phyloP scores from a whole-genome alignment of 441 rosid genomes.

The Euphorbia schlechtendalii region DNA sequence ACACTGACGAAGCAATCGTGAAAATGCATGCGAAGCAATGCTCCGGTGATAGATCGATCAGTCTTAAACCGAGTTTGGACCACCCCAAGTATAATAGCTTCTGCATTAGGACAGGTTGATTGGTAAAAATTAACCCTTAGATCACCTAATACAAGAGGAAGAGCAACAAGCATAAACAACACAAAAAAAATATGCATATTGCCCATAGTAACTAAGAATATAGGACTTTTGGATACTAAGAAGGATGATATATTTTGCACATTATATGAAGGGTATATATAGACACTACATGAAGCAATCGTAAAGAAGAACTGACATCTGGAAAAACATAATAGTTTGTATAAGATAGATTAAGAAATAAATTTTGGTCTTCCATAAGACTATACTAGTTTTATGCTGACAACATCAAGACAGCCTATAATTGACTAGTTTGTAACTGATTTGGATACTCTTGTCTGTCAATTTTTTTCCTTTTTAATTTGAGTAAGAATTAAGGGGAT shows the following conservation, averaged over 20 bases:
- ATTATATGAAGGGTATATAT: neutral
- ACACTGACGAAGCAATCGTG: conserved; percentile 73
- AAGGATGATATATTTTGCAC: neutral
- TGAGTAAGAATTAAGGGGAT: neutral
- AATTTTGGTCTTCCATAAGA: neutral
- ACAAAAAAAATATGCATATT: conserved; percentile 22
- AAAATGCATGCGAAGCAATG: conserved; percentile 79
- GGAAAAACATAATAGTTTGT: conserved; percentile 1
- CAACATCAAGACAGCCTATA: neutral
- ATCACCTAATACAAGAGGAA: conserved; percentile 40
- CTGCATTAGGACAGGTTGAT: conserved; percentile 50
- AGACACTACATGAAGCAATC: neutral
- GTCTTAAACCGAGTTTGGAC: conserved; percentile 33
- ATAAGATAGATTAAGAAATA: neutral
- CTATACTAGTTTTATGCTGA: neutral
- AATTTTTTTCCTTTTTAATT: neutral
- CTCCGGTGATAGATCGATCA: conserved; percentile 45
- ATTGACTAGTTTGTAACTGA: neutral
- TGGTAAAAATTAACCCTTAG: conserved; percentile 45
- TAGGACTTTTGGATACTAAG: neutral
- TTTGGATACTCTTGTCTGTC: neutral
- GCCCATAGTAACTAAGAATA: neutral
- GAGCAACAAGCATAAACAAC: conserved; percentile 23
- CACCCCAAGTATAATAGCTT: conserved; percentile 32
- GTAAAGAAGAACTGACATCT: neutral